phyloP scores from a whole-genome alignment of 1,284 basidiomycete species.

The Sporisorium sorghi region DNA sequence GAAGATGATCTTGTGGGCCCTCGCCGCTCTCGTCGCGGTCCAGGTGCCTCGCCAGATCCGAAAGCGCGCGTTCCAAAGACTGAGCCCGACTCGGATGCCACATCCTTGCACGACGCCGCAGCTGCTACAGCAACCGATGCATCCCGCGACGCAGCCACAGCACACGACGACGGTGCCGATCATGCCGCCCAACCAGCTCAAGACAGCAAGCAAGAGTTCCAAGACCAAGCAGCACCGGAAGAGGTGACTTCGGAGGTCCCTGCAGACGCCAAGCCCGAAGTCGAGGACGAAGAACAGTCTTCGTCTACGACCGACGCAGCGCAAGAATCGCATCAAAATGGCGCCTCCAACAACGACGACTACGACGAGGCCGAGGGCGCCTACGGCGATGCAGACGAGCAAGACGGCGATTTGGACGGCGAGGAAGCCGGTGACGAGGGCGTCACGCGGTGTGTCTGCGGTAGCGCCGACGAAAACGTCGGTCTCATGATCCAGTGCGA shows the following conservation, averaged over 20 bases:
- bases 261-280: slow-evolving; percentile 16
- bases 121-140: neutral
- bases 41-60: slow-evolving; percentile 43
- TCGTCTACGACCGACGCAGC: slow-evolving; percentile 2
- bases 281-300: slow-evolving; percentile 12
- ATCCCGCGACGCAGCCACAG: slow-evolving; percentile 4
- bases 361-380: slow-evolving; percentile 27
- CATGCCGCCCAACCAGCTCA: slow-evolving; percentile 1
- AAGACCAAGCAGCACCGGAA: slow-evolving; percentile 18
- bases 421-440: slow-evolving; percentile 79
- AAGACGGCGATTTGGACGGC: slow-evolving; percentile 30
- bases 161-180: neutral
- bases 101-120: slow-evolving; percentile 17
- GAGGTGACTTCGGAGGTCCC: slow-evolving; percentile 18
- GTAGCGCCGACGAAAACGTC: slow-evolving; percentile 76
- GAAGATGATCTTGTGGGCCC: slow-evolving; percentile 47
- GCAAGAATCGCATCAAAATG: neutral
- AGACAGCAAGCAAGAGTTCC: neutral
- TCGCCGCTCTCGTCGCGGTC: slow-evolving; percentile 46
- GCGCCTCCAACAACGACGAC: slow-evolving; percentile 8
- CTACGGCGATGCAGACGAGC: slow-evolving; percentile 38
- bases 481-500: slow-evolving; percentile 98
- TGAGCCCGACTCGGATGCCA: slow-evolving; percentile 22
- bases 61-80: slow-evolving; percentile 36
- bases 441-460: slow-evolving; percentile 93